Evolutionary conservation across 1,284 basidiomycete species (phyloP), one percentile per base, ranked within the genome.

Genomic region (Ustilago bromivora): DNA sequence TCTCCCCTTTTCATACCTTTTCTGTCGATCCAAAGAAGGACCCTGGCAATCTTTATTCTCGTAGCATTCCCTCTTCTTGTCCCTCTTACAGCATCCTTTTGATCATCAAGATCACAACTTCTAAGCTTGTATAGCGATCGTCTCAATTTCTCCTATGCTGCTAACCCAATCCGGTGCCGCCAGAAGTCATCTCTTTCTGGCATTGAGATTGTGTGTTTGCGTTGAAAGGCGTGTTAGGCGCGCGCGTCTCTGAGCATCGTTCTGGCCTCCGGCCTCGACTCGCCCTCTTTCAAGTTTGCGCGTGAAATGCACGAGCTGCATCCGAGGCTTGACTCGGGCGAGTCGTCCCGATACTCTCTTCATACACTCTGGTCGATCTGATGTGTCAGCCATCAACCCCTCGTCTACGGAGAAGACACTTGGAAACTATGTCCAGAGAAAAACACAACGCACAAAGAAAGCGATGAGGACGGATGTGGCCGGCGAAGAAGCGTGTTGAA

Each of bases 251-350:
- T 40, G 10, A n/a, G 43, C 31, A 23, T 32, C 43, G 19, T 19
- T 46, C 1, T 4, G 11, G n/a, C 43, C 10, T 19, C 11, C 2
- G 43, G 19, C 43, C 38, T 5, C 4, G 60, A 17, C 7, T 13
- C 2, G 4, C 34, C 5, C n/a, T 28, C 23, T 8, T 12, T 34
- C n/a, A 15, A 46, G 19, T 28, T 60, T 67, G 70, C 70, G 70
- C 70, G 70, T 72, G 70, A 72, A 72, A 72, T 67, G 70, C 64
- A 67, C 41, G n/a, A 32, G 28, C 9, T 51, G 49, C 49, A 51
- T 51, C 15, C 49, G 49, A 51, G 12, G 49, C 10, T 51, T 28
- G 19, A 49, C 49, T 51, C 49, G 49, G 15, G 49, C 49, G 49
- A 51, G 49, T 51, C 23, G 46, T 28, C 13, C n/a, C 23, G 23